Percentiles rank a stretch among this genome's conserved stretches.
Conservation (phyloP, 225 moss, liverwort and hornwort genomes). For the Bryoerythrophyllum caledonicum region DNA sequence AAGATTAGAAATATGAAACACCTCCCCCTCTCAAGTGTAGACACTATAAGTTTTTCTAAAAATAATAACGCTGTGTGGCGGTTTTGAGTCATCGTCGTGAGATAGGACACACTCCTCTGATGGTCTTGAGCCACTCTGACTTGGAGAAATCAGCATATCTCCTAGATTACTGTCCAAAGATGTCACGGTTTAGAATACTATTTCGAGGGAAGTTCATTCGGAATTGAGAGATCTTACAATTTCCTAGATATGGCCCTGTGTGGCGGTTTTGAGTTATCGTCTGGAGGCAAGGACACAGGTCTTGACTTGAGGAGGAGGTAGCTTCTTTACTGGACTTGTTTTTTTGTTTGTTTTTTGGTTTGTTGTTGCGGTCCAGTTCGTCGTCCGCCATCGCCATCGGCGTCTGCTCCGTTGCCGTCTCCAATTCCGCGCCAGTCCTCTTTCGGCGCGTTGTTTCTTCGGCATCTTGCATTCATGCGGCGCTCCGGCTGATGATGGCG, state of each 20-base stretch:
- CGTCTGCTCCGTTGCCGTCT: not conserved
- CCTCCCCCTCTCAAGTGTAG: no score
- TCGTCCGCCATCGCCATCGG: conserved; percentile 3
- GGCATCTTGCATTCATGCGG: not conserved
- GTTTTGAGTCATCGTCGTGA: not conserved
- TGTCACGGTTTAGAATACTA: no score
- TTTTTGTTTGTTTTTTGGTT: not conserved
- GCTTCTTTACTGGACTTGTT: not conserved
- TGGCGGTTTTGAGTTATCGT: not conserved
- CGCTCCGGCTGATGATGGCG: not conserved
- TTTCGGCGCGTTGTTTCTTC: not conserved
- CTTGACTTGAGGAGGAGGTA: not conserved
- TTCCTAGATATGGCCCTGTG: not conserved
- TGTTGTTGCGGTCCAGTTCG: not conserved
- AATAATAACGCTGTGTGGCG: not conserved
- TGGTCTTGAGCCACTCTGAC: no score
- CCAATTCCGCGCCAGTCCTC: not conserved
- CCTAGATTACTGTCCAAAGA: no score
- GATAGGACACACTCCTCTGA: not conserved
- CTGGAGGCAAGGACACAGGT: not conserved
- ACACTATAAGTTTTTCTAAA: no score
- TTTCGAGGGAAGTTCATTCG: no score
- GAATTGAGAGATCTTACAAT: accelerated
- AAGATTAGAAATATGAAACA: no score
- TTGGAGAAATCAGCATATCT: not conserved